These are phyloP conservation scores for Mycena galericulata DNA, from an alignment of 768 basidiomycete genomes.

Conservation along the genomic window DNA sequence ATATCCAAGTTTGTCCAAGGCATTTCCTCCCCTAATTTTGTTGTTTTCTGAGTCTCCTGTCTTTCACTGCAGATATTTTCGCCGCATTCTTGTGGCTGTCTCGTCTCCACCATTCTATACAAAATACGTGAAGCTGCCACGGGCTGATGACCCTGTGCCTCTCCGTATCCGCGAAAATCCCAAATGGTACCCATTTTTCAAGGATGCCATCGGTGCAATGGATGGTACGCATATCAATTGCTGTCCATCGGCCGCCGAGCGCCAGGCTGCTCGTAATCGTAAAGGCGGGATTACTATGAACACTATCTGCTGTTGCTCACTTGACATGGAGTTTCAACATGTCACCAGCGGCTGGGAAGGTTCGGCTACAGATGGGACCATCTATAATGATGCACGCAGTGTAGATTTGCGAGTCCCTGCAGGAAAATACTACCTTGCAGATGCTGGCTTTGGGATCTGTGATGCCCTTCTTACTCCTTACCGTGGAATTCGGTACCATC, in stretches of 20 bases:
- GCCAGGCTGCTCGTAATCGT: slow-evolving; percentile 32
- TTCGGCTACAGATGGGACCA: slow-evolving; percentile 29
- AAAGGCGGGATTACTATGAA: slow-evolving; percentile 45
- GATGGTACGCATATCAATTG: slow-evolving; percentile 49
- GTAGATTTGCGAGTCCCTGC: background rate
- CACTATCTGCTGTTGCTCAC: slow-evolving; percentile 37
- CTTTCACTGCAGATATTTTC: background rate
- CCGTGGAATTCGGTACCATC: slow-evolving; percentile 38
- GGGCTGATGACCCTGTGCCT: slow-evolving; percentile 32
- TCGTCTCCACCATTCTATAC: background rate
- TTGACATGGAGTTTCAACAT: slow-evolving; percentile 39
- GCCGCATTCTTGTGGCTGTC: background rate
- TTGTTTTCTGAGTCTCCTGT: background rate
- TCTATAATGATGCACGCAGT: slow-evolving; percentile 34
- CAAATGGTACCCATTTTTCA: slow-evolving; percentile 49
- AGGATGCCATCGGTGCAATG: slow-evolving; percentile 44
- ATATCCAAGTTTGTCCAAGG: slow-evolving; percentile 15
- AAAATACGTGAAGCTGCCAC: background rate
- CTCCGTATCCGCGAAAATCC: slow-evolving; percentile 41
- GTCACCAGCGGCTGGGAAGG: slow-evolving; percentile 41
- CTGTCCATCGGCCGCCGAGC: slow-evolving; percentile 32
- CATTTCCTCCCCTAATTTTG: background rate
- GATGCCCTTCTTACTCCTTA: slow-evolving; percentile 39
- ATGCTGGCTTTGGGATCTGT: slow-evolving; percentile 33
- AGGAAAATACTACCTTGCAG: slow-evolving; percentile 32